Evolutionary conservation across 768 basidiomycete genomes (phyloP).

Genomic region (Stropharia rugosoannulata): DNA sequence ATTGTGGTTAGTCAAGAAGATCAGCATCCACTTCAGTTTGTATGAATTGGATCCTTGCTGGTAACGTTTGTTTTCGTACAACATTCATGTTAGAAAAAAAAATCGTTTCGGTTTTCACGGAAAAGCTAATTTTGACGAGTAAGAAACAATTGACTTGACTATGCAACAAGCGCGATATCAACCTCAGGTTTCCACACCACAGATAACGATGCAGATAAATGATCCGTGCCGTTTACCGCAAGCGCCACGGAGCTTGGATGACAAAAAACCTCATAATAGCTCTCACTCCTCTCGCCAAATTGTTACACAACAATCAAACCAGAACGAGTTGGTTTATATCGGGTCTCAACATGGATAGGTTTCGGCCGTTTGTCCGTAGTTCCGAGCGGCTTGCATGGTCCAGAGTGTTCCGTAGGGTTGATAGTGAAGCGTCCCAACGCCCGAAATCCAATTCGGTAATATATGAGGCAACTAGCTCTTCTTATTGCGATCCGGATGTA

Average conservation of each 20-base stretch:
- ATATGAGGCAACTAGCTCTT: not conserved
- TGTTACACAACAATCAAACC: not conserved
- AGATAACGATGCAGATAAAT: conserved; percentile 3
- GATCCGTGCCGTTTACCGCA: conserved; percentile 18
- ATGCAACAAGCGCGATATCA: too few species aligned
- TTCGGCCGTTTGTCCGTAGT: not conserved
- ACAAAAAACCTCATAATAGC: not conserved
- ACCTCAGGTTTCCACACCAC: not conserved
- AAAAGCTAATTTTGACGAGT: too few species aligned
- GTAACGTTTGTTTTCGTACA: too few species aligned
- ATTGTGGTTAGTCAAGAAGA: conserved; percentile 76
- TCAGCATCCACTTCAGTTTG: conserved; percentile 69
- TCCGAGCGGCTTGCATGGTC: not conserved
- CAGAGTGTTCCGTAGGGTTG: not conserved
- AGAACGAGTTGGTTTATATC: not conserved
- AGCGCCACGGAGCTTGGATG: conserved; percentile 17
- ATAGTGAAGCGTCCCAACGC: not conserved
- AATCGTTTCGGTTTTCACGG: too few species aligned
- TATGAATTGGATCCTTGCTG: conserved; percentile 34
- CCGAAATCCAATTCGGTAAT: not conserved
- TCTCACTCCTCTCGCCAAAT: conserved; percentile 5
- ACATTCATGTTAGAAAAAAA: too few species aligned
- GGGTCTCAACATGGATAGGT: not conserved
- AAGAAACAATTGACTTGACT: too few species aligned
- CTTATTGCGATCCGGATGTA: too few species aligned